These are phyloP conservation scores for Sodiomyces alkalinus DNA, from an alignment of 2,329 filamentous ascomycete species.

Conservation along the genomic window DNA sequence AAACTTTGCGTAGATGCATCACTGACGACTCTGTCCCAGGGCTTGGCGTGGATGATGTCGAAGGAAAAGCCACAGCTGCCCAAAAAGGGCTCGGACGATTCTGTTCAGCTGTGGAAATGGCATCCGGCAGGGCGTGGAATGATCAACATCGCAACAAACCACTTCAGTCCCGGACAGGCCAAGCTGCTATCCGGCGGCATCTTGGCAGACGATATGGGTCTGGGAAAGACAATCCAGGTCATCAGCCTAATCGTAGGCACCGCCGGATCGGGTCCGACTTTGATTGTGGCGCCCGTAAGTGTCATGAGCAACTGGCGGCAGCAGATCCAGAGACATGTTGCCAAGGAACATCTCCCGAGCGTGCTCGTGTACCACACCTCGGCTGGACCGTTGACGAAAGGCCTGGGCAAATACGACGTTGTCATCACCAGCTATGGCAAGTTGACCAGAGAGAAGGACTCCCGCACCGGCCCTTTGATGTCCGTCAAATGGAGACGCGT, in stretches of 20 bases:
- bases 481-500: conserved; percentile 58
- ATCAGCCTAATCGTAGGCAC: conserved; percentile 60
- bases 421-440: conserved; percentile 78
- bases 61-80: conserved; percentile 61
- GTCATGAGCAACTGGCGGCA: conserved; percentile 87
- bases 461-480: conserved; percentile 17
- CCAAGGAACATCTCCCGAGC: conserved; percentile 43
- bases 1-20: no score
- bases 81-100: conserved; percentile 35
- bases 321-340: conserved; percentile 61
- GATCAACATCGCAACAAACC: conserved; percentile 58
- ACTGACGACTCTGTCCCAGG: conserved; percentile 34
- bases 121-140: conserved; percentile 26
- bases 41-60: conserved; percentile 64
- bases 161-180: conserved; percentile 41
- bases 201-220: conserved; percentile 81
- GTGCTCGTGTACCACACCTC: conserved; percentile 55
- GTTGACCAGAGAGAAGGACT: conserved; percentile 48
- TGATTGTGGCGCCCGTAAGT: conserved; percentile 69
- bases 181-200: conserved; percentile 65
- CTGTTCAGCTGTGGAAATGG: conserved; percentile 65
- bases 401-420: conserved; percentile 54
- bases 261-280: conserved; percentile 41
- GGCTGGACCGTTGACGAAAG: conserved; percentile 15
- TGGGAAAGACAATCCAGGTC: conserved; percentile 78